Conservation (phyloP, 306 rosid species). For the Echinosophora koreensis region DNA sequence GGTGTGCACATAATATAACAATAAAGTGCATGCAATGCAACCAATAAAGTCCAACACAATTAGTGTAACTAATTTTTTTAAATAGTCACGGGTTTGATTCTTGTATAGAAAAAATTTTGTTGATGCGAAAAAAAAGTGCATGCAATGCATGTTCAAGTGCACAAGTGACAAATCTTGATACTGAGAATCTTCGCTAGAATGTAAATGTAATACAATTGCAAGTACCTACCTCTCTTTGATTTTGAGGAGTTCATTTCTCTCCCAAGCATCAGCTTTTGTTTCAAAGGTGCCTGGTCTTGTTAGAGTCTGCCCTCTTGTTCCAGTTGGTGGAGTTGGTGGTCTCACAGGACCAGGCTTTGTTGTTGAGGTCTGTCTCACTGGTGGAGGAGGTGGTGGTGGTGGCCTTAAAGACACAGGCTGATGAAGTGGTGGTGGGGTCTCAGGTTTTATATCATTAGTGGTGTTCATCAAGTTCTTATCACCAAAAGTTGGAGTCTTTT, state of each 20-base stretch:
- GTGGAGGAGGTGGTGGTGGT: conserved; percentile 28
- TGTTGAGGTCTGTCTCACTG: background rate
- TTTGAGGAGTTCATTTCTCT: conserved; percentile 62
- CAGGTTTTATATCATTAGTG: conserved; percentile 39
- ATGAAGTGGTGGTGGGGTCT: conserved; percentile 37
- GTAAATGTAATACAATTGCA: background rate
- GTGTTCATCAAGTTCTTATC: conserved; percentile 34
- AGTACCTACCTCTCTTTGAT: conserved; percentile 68
- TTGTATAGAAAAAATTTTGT: no score
- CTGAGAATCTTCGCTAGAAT: background rate
- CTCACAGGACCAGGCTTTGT: conserved; percentile 23
- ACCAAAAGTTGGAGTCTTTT: conserved; percentile 44
- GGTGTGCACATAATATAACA: background rate
- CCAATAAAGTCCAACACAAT: no score
- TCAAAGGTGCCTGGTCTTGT: conserved; percentile 33
- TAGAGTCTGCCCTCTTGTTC: conserved; percentile 37
- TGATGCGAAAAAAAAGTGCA: background rate
- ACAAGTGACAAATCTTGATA: background rate
- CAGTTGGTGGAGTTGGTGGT: conserved; percentile 38
- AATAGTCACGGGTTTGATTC: no score
- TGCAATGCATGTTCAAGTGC: background rate
- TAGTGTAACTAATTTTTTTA: no score
- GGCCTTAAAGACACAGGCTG: conserved; percentile 41
- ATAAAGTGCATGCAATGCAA: background rate
- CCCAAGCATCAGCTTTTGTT: conserved; percentile 74